Evolutionary conservation across 1,139 yeast genomes (phyloP).

Genomic region (Suhomyces anneliseae): DNA sequence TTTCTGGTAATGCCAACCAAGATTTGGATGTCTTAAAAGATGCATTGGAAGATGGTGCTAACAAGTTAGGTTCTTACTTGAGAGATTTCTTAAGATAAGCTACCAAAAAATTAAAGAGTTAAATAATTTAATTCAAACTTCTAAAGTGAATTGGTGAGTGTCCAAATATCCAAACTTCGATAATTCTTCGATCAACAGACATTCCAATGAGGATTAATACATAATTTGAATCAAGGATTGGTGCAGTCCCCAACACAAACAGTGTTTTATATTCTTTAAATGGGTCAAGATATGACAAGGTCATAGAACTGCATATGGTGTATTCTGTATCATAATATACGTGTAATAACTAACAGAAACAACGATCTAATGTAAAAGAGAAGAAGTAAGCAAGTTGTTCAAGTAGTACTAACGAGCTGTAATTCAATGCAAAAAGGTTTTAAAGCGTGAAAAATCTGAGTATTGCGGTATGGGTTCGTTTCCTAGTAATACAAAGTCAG

Average conservation of each 20-base stretch:
- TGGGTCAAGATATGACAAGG: not conserved
- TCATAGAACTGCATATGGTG: not conserved
- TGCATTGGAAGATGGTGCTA: constrained; percentile 94
- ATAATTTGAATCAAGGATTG: not conserved
- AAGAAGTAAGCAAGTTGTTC: not conserved
- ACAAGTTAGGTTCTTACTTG: constrained; percentile 76
- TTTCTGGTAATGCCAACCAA: constrained; percentile 76
- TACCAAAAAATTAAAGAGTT: not conserved
- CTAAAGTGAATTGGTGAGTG: not conserved
- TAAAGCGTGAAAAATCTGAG: too few species aligned
- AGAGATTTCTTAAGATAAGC: constrained; percentile 71
- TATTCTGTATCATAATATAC: not conserved
- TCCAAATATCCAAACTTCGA: too few species aligned
- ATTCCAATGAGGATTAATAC: not conserved
- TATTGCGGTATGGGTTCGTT: too few species aligned
- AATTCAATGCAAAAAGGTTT: too few species aligned
- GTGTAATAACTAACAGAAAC: not conserved
- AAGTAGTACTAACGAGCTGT: too few species aligned
- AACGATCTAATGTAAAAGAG: not conserved
- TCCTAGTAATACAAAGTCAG: too few species aligned
- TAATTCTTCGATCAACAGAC: too few species aligned
- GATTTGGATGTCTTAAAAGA: constrained; percentile 86
- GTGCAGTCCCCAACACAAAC: not conserved
- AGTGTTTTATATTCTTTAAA: not conserved
- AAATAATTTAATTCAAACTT: not conserved